phyloP scores from a whole-genome alignment of 306 rosid genomes.

The Lagenaria siceraria region DNA sequence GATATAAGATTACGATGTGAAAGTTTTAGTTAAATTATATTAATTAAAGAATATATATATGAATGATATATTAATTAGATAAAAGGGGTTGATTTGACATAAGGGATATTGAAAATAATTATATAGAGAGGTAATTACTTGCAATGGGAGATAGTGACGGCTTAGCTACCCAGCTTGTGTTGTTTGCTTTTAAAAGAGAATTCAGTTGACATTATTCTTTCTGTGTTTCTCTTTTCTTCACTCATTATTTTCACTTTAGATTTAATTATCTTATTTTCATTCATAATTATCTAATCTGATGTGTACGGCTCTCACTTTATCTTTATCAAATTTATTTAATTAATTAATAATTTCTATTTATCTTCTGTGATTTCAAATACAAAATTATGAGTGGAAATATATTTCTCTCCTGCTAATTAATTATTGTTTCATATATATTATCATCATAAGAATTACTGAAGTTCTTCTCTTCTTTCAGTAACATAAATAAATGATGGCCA shows the following conservation, averaged over 20 bases:
- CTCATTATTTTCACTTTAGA: neutral
- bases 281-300: neutral
- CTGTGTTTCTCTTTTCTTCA: neutral
- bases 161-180: neutral
- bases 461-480: too few species aligned
- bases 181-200: conserved; percentile 1
- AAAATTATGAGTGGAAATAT: neutral
- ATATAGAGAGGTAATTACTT: neutral
- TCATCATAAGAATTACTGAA: too few species aligned
- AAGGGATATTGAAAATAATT: neutral
- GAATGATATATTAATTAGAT: neutral
- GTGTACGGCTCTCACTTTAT: neutral
- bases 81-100: neutral
- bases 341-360: too few species aligned
- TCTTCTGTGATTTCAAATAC: neutral
- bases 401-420: too few species aligned
- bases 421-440: too few species aligned
- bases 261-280: too few species aligned
- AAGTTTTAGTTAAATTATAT: neutral
- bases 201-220: conserved; percentile 1
- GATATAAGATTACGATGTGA: neutral
- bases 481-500: too few species aligned
- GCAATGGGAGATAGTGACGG: neutral
- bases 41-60: neutral
- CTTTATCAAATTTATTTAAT: neutral